phyloP scores from a whole-genome alignment of 1,284 basidiomycete species.

The Somion occarium region DNA sequence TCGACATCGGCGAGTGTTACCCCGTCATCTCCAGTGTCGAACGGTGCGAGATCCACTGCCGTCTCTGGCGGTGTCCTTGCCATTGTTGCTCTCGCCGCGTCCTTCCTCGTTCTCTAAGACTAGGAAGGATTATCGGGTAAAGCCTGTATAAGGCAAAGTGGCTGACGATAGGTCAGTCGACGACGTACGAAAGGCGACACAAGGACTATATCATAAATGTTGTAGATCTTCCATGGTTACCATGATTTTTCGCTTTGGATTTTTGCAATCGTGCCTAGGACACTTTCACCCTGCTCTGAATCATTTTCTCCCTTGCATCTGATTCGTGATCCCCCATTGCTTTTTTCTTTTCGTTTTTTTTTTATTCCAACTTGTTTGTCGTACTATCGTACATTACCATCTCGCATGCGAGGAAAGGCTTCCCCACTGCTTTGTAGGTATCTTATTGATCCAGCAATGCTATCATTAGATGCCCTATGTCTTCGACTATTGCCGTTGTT shows the following conservation, averaged over 20 bases:
- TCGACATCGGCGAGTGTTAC: slow-evolving; percentile 24
- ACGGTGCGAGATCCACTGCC: slow-evolving; percentile 45
- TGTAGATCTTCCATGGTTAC: too few relatives aligned
- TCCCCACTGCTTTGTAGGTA: slow-evolving; percentile 19
- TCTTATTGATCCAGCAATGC: slow-evolving; percentile 20
- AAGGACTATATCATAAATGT: background rate
- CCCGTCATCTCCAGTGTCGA: slow-evolving; percentile 22
- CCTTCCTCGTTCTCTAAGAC: slow-evolving; percentile 51
- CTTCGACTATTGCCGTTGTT: too few relatives aligned
- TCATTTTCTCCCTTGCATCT: background rate
- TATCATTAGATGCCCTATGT: slow-evolving; percentile 22
- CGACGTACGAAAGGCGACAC: background rate
- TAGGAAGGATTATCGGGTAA: background rate
- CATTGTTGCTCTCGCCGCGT: slow-evolving; percentile 44
- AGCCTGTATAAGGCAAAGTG: too few relatives aligned
- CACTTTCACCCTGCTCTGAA: background rate
- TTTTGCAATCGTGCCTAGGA: slow-evolving; percentile 2
- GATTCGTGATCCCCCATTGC: slow-evolving; percentile 5
- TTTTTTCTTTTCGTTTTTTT: slow-evolving; percentile 13
- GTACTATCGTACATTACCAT: slow-evolving; percentile 1
- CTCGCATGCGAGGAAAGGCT: slow-evolving; percentile 34
- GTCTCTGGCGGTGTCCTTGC: slow-evolving; percentile 47
- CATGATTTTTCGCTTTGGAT: slow-evolving; percentile 8
- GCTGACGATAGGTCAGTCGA: too few relatives aligned
- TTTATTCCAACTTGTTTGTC: slow-evolving; percentile 17